Percentiles rank a stretch among this genome's conserved stretches.
Evolutionary conservation across 2,329 filamentous ascomycete species (phyloP).

Genomic region (Microcyclospora pomicola): DNA sequence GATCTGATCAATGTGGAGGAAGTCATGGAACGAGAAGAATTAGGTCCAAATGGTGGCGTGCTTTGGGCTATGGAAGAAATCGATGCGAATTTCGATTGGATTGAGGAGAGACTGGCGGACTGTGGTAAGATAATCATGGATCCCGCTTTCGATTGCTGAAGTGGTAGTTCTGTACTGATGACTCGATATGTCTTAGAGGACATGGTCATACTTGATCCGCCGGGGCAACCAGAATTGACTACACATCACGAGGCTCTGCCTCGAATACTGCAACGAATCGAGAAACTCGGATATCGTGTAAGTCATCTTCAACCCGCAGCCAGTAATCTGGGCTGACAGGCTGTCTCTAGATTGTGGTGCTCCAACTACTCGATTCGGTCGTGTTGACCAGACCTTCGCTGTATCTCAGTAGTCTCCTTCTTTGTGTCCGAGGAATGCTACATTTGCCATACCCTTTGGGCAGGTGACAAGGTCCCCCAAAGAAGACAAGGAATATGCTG

Average conservation of each 20-base stretch:
- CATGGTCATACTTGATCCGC: conserved; percentile 90
- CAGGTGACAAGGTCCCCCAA: conserved; percentile 1
- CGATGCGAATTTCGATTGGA: conserved; percentile 86
- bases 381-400: conserved; percentile 85
- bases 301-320: conserved; percentile 23
- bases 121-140: conserved; percentile 13
- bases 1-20: conserved; percentile 81
- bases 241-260: conserved; percentile 86
- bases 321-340: conserved; percentile 17
- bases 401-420: conserved; percentile 85
- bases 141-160: not conserved
- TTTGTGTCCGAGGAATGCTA: conserved; percentile 90
- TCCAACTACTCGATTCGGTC: conserved; percentile 90
- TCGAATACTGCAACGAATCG: conserved; percentile 79
- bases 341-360: conserved; percentile 62
- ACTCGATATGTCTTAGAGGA: conserved; percentile 62
- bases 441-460: conserved; percentile 87
- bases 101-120: conserved; percentile 65
- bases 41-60: conserved; percentile 86
- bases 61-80: conserved; percentile 91
- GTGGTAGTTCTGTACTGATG: conserved; percentile 1
- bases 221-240: conserved; percentile 92
- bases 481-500: not conserved
- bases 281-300: conserved; percentile 87
- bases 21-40: conserved; percentile 79